Evolutionary conservation across 371 early-diverging fungal genomes (phyloP), one percentile per base, ranked within the genome.

Genomic region (Mortierella sp.): DNA sequence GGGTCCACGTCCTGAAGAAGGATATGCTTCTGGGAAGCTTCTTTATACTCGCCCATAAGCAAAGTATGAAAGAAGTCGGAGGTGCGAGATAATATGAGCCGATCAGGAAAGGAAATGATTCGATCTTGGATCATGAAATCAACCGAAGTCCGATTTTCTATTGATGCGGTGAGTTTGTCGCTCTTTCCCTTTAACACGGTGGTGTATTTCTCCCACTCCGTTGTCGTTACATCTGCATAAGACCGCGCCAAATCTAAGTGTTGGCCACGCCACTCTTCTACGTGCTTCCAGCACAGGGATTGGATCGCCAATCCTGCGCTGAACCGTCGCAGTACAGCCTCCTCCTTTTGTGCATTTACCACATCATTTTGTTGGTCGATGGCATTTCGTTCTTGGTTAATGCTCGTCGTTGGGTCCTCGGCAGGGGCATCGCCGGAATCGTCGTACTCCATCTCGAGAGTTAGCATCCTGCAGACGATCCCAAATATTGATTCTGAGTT

Each of bases 231-330:
- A 0, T 28, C 35, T 1, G 37, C 37, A 64, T 68, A 68, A 1
- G 65, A 61, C 2, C 28, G 52, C 6, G 59, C 28, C 12, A 74
- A 51, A 0, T 67, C 47, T 16, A 14, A 16, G 22, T 75, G 75
- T 39, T 64, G 68, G 14, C 63, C 51, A 5, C 72, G 68, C 80
- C 80, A 79, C 1, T 26, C 35, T 0, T 66, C 55, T 6, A 49
- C 47, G 59, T 79, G 68, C 30, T 51, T 51, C 80, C 80, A 79
- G 2, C 54, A 39, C 32, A 67, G 12, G 1, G 80, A 64, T 43
- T 79, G 75, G 22, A 79, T 71, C 52, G 80, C 80, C 22, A 75
- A 32, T 18, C 72, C 80, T 18, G 80, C 71, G 39, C 75, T 79
- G 30, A 79, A 72, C n/a, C 71, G 63, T 47, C 80, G 55, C 59